phyloP scores from a whole-genome alignment of 2,329 filamentous ascomycete species.

The Arthrobotrys pseudoclavata region DNA sequence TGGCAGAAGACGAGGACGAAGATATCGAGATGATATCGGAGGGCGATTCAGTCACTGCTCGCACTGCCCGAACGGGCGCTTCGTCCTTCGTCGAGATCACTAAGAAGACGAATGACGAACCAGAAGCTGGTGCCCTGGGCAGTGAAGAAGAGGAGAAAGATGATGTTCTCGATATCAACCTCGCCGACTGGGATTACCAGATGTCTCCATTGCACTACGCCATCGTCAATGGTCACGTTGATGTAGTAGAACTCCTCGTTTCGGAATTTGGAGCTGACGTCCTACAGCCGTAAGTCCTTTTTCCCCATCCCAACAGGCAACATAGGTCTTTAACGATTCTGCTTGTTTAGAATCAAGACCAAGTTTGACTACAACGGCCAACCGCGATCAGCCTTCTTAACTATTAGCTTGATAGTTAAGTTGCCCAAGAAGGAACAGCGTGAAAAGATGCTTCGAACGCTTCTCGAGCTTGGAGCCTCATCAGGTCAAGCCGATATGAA shows the following conservation, averaged over 20 bases:
- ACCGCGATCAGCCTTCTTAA: slow-evolving; percentile 75
- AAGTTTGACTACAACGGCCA: slow-evolving; percentile 67
- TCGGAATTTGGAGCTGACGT: slow-evolving; percentile 81
- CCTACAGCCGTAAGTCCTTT: slow-evolving; percentile 78
- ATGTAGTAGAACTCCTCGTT: slow-evolving; percentile 77
- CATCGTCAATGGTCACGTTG: slow-evolving; percentile 78
- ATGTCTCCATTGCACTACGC: slow-evolving; percentile 78
- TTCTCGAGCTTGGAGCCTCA: slow-evolving; percentile 79
- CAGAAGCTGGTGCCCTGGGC: slow-evolving; percentile 64
- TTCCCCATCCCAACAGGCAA: background rate
- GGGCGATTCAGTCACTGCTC: slow-evolving; percentile 62
- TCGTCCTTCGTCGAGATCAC: slow-evolving; percentile 63
- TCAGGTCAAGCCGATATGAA: slow-evolving; percentile 77
- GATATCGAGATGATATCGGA: slow-evolving; percentile 68
- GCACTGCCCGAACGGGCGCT: slow-evolving; percentile 37
- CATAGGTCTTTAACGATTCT: slow-evolving; percentile 61
- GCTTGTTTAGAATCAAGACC: slow-evolving; percentile 42
- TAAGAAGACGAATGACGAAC: slow-evolving; percentile 67
- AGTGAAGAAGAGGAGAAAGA: slow-evolving; percentile 76
- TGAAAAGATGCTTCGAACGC: slow-evolving; percentile 72
- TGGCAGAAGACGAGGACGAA: slow-evolving; percentile 67
- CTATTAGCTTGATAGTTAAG: slow-evolving; percentile 76
- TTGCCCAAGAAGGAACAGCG: slow-evolving; percentile 72
- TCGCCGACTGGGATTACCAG: slow-evolving; percentile 79
- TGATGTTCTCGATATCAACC: slow-evolving; percentile 83